phyloP scores from a whole-genome alignment of 2,329 filamentous ascomycete species.

The Pyricularia grisea region DNA sequence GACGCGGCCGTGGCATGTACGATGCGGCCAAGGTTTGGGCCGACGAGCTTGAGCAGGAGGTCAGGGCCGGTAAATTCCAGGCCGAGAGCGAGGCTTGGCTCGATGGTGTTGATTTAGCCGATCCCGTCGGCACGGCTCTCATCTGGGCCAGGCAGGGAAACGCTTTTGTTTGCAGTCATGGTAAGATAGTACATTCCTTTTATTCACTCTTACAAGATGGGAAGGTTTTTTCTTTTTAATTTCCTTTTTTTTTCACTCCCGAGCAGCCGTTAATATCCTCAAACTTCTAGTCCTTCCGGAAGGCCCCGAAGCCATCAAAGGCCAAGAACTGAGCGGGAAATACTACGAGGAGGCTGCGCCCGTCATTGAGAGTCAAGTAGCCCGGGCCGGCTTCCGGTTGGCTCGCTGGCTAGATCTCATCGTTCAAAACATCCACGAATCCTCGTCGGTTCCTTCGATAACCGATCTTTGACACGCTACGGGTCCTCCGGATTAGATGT shows the following conservation, averaged over 20 bases:
- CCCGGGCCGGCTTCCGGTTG: slow-evolving; percentile 59
- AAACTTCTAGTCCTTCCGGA: slow-evolving; percentile 46
- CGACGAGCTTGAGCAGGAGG: slow-evolving; percentile 40
- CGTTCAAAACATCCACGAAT: slow-evolving; percentile 25
- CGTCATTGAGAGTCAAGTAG: slow-evolving; percentile 56
- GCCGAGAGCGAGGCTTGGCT: slow-evolving; percentile 43
- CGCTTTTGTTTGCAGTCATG: slow-evolving; percentile 49
- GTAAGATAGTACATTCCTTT: slow-evolving; percentile 27
- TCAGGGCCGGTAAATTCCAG: slow-evolving; percentile 46
- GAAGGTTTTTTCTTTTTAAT: not conserved
- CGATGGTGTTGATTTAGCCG: slow-evolving; percentile 42
- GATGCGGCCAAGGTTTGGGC: slow-evolving; percentile 43
- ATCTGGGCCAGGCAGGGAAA: slow-evolving; percentile 57
- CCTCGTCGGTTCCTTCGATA: slow-evolving; percentile 13
- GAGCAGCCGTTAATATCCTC: slow-evolving; percentile 11
- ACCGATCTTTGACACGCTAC: not conserved
- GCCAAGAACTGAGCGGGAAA: slow-evolving; percentile 49
- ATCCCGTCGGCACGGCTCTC: slow-evolving; percentile 46
- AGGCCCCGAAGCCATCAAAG: slow-evolving; percentile 46
- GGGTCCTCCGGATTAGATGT: not conserved
- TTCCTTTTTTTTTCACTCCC: not conserved
- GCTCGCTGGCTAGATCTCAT: slow-evolving; percentile 59
- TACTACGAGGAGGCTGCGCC: slow-evolving; percentile 58
- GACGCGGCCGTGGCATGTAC: slow-evolving; percentile 36
- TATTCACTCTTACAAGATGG: not conserved